These are phyloP conservation scores for Candida tibetensis DNA, from an alignment of 805 yeast species.

Conservation along the genomic window DNA sequence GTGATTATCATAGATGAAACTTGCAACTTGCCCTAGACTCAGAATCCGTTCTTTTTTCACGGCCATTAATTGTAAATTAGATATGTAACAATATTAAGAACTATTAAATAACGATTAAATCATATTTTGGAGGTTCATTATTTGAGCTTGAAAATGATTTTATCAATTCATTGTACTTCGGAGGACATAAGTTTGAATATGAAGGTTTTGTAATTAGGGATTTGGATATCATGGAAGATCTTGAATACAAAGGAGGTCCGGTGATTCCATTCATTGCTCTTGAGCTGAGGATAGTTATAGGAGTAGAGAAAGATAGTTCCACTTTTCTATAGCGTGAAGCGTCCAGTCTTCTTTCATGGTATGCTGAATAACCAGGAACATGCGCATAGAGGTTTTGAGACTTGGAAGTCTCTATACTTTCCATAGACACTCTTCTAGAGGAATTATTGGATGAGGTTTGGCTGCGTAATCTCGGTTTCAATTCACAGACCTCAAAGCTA, in stretches of 20 bases:
- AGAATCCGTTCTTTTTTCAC: too few species aligned
- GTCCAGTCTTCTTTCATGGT: conserved; percentile 5
- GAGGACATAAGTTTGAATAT: background rate
- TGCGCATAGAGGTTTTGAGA: too few species aligned
- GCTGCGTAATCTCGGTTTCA: background rate
- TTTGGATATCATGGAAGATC: background rate
- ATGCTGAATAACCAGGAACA: conserved; percentile 8
- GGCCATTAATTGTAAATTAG: background rate
- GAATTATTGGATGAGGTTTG: background rate
- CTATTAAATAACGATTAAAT: background rate
- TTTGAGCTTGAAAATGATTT: background rate
- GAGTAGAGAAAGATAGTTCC: conserved; percentile 14
- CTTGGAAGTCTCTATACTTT: background rate
- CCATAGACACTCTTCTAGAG: background rate
- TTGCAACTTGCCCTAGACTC: too few species aligned
- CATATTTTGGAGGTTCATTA: background rate
- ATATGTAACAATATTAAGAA: background rate
- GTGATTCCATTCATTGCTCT: conserved; percentile 11
- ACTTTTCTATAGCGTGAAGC: conserved; percentile 9
- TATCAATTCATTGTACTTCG: background rate
- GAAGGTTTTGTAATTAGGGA: background rate
- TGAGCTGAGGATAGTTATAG: conserved; percentile 10
- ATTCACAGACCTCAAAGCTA: conserved; percentile 12
- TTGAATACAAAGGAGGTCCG: conserved; percentile 12
- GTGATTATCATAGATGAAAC: too few species aligned